Percentiles rank a stretch among this genome's conserved stretches.
Evolutionary conservation across 2,329 filamentous ascomycete genomes (phyloP).

Genomic region (Talaromyces islandicus): DNA sequence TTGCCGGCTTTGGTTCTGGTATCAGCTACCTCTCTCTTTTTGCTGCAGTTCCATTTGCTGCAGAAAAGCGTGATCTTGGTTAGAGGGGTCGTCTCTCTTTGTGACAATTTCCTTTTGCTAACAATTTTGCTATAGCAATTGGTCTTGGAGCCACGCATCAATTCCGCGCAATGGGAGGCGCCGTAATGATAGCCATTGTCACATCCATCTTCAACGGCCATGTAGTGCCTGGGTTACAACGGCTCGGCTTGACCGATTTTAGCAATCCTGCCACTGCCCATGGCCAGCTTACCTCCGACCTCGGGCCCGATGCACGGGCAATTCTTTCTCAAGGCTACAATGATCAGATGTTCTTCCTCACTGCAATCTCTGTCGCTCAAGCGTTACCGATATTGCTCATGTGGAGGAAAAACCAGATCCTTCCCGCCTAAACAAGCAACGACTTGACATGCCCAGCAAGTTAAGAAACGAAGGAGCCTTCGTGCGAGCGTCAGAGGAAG

Average conservation of each 20-base stretch:
- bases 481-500: no score
- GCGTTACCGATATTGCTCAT: slow-evolving; percentile 16
- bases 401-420: background rate
- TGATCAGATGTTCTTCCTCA: slow-evolving; percentile 19
- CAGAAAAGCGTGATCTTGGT: slow-evolving; percentile 22
- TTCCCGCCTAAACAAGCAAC: no score
- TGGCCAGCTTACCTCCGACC: slow-evolving; percentile 8
- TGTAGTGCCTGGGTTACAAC: slow-evolving; percentile 13
- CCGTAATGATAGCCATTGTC: slow-evolving; percentile 22
- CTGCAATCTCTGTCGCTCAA: slow-evolving; percentile 18
- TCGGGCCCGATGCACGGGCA: slow-evolving; percentile 13
- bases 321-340: slow-evolving; percentile 18
- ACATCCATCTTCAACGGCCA: slow-evolving; percentile 20
- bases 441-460: no score
- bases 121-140: slow-evolving; percentile 13
- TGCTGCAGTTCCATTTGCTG: slow-evolving; percentile 18
- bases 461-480: no score
- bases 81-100: slow-evolving; percentile 4
- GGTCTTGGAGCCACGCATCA: slow-evolving; percentile 20
- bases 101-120: background rate
- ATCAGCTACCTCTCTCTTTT: slow-evolving; percentile 18
- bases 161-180: slow-evolving; percentile 20
- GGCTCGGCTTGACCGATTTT: slow-evolving; percentile 15
- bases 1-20: slow-evolving; percentile 19
- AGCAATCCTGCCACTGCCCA: slow-evolving; percentile 17